phyloP scores from a whole-genome alignment of 2,329 filamentous ascomycete genomes.

The Zymoseptoria crescenta region DNA sequence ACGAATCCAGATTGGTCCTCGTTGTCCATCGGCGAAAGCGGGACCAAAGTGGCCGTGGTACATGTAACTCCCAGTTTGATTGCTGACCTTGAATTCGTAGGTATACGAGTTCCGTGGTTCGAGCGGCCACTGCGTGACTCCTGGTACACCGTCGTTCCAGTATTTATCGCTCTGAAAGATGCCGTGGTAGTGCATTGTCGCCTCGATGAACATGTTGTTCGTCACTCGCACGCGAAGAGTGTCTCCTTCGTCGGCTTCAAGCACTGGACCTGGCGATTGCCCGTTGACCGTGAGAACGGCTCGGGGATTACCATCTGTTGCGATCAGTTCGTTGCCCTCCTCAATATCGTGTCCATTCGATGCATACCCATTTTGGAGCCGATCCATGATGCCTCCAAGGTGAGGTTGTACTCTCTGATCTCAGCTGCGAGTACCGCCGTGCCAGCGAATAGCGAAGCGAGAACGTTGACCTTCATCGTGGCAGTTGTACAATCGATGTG shows the following conservation, averaged over 20 bases:
- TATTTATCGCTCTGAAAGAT: slow-evolving; percentile 28
- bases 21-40: slow-evolving; percentile 13
- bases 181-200: slow-evolving; percentile 39
- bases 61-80: slow-evolving; percentile 13
- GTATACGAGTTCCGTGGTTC: slow-evolving; percentile 12
- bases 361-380: slow-evolving; percentile 3
- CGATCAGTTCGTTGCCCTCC: no score
- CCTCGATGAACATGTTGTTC: slow-evolving; percentile 28
- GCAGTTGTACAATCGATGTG: neutral
- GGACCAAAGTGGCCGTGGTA: slow-evolving; percentile 16
- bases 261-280: slow-evolving; percentile 38
- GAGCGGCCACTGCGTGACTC: slow-evolving; percentile 18
- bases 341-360: no score
- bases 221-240: slow-evolving; percentile 32
- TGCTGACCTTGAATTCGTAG: slow-evolving; percentile 13
- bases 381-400: slow-evolving; percentile 10
- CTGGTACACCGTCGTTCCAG: slow-evolving; percentile 26
- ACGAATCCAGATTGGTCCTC: slow-evolving; percentile 14
- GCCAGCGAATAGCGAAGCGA: neutral
- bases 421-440: neutral
- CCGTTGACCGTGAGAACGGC: slow-evolving; percentile 28
- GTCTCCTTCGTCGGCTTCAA: slow-evolving; percentile 41
- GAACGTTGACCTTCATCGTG: neutral
- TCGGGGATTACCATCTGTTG: slow-evolving; percentile 9
- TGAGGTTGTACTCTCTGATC: slow-evolving; percentile 14